Evolutionary conservation across 2,329 filamentous ascomycete species (phyloP).

Genomic region (Mycocentrospora acerina): DNA sequence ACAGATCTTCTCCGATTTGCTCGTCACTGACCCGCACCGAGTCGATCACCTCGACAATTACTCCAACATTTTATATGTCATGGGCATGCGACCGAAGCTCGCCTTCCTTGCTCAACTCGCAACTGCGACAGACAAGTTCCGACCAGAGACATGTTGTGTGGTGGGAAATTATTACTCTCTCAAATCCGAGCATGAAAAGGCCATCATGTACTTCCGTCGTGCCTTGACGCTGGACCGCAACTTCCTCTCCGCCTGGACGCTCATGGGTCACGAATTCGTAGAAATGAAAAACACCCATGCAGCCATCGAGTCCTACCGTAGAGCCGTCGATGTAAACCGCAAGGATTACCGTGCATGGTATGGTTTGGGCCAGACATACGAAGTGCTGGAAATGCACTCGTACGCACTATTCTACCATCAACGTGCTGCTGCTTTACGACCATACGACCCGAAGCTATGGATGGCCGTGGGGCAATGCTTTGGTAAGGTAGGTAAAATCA

Average conservation of each 20-base stretch:
- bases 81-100: constrained; percentile 82
- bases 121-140: constrained; percentile 89
- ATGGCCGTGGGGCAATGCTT: constrained; percentile 91
- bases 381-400: constrained; percentile 96
- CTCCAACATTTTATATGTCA: constrained; percentile 95
- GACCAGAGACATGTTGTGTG: constrained; percentile 94
- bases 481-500: constrained; percentile 80
- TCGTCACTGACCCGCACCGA: constrained; percentile 65
- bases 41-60: constrained; percentile 94
- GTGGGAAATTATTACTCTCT: constrained; percentile 97
- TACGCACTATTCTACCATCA: constrained; percentile 99
- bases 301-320: constrained; percentile 93
- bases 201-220: constrained; percentile 94
- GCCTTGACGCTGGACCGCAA: constrained; percentile 86
- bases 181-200: constrained; percentile 94
- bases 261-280: constrained; percentile 99
- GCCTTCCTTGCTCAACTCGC: constrained; percentile 91
- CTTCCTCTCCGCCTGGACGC: constrained; percentile 93
- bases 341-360: constrained; percentile 99
- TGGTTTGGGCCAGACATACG: constrained; percentile 92
- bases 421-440: constrained; percentile 86
- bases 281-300: constrained; percentile 98
- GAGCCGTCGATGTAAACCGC: constrained; percentile 92
- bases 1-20: constrained; percentile 67
- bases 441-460: constrained; percentile 99